Evolutionary conservation across 2,329 filamentous ascomycete species (phyloP).

Genomic region (Boeremia lycopersici): DNA sequence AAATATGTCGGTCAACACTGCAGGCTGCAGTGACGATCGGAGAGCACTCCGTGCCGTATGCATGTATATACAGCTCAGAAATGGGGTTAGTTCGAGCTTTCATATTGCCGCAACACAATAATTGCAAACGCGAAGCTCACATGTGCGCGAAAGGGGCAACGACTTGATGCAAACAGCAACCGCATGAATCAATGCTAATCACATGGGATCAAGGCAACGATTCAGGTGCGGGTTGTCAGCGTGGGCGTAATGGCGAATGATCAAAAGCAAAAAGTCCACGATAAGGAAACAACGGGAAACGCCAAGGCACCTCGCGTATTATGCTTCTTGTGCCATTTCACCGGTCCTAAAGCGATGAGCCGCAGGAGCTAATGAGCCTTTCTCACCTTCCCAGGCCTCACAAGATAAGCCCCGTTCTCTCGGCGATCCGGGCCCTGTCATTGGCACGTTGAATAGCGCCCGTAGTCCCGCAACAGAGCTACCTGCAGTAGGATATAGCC

Average conservation of each 20-base stretch:
- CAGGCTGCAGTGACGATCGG: not conserved
- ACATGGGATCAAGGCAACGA: not conserved
- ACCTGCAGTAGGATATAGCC: not conserved
- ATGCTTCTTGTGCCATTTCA: not conserved
- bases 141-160: not conserved
- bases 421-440: not conserved
- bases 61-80: not conserved
- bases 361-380: not conserved
- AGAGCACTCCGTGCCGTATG: not conserved
- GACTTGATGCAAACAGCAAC: too few species aligned
- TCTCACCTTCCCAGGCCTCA: not conserved
- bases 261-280: constrained; percentile 2
- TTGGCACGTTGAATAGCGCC: not conserved
- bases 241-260: not conserved
- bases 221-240: not conserved
- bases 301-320: not conserved
- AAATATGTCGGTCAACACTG: not conserved
- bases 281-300: constrained; percentile 1
- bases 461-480: not conserved
- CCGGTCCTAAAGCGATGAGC: not conserved
- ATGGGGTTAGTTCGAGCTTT: not conserved
- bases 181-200: too few species aligned
- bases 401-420: not conserved
- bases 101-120: not conserved
- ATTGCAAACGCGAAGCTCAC: not conserved